Base-by-base conservation (phyloP, 108 stramenopile genomes). In the Cyclotella choctawhatcheeana region DNA sequence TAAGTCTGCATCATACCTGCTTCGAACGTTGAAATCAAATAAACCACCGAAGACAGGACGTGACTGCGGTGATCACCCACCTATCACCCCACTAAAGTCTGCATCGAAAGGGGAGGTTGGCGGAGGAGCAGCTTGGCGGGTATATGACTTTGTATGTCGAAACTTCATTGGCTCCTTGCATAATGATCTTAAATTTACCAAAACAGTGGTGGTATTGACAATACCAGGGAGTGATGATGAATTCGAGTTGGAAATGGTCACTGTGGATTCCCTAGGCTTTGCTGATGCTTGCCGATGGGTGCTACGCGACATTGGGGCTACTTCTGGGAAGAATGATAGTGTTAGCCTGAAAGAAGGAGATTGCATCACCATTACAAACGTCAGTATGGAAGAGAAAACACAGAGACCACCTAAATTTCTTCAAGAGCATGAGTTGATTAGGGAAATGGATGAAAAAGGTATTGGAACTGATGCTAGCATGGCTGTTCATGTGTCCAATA, bases 391-490 rank as follows among this genome's bases (percentile, higher is more conserved):
- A 31, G 69, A 77, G 21, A 45, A 60, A 34, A 7, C 22, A 35
- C 69, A 68, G 30, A 43, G 44, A 47, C 76, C 76, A 17, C 76
- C 76, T 58, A 53, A 59, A 8, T 77, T 77, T 34, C 32, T 77
- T 21, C 76, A 77, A 63, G 76, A 77, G 31, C 69, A 77, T 25
- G 76, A 77, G 37, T 45, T 77, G 3, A 77, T 77, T 34, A 17
- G 44, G 25, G 50, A 70, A 27, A 87, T 87, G 86, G 86, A 86
- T 43, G 34, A 27, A 13, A 73, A 87, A 44, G 56, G 86, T 37
- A 87, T 87, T 61, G 86, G 86, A 16, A 87, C 86, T 18, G 86
- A 87, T 52, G 86, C 86, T 5, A 76, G 67, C 27, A 87, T 87
- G 64, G 58, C 86, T 24, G 69, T 74, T 2, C 76, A 77, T 27